phyloP scores from a whole-genome alignment of 2,329 filamentous ascomycete genomes.

The Pseudogymnoascus destructans region DNA sequence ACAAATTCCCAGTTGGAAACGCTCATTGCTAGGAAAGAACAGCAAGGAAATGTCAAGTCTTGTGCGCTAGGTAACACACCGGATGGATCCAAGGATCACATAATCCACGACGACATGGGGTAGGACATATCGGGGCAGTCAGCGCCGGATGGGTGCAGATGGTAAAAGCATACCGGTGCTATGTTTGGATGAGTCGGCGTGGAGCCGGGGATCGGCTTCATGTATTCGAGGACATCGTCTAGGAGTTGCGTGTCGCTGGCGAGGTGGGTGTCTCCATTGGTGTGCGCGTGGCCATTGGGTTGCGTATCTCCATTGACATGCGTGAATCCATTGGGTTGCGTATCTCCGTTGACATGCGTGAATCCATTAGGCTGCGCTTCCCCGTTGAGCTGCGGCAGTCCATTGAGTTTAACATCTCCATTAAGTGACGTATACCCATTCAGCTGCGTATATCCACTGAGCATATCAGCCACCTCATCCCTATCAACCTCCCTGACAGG shows the following conservation, averaged over 20 bases:
- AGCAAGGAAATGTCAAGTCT: background rate
- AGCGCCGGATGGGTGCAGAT: background rate
- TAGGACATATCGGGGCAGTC: background rate
- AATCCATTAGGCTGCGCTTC: background rate
- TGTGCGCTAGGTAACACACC: background rate
- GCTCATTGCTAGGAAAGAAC: background rate
- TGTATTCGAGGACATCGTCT: background rate
- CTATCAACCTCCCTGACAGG: background rate
- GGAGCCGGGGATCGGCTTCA: background rate
- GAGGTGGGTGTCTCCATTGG: background rate
- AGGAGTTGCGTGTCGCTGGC: background rate
- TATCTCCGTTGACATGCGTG: background rate
- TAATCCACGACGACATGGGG: background rate
- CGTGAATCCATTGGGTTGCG: background rate
- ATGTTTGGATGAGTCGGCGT: background rate
- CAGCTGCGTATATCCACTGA: background rate
- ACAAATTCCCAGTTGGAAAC: background rate
- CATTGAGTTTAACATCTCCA: background rate
- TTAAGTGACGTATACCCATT: background rate
- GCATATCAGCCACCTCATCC: background rate
- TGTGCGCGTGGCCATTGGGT: background rate
- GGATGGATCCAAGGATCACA: background rate
- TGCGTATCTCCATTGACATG: background rate
- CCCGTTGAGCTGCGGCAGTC: background rate
- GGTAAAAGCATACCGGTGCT: background rate